These are phyloP conservation scores for Aspergillus coremiiformis DNA, from an alignment of 495 filamentous ascomycete species.

Conservation along the genomic window DNA sequence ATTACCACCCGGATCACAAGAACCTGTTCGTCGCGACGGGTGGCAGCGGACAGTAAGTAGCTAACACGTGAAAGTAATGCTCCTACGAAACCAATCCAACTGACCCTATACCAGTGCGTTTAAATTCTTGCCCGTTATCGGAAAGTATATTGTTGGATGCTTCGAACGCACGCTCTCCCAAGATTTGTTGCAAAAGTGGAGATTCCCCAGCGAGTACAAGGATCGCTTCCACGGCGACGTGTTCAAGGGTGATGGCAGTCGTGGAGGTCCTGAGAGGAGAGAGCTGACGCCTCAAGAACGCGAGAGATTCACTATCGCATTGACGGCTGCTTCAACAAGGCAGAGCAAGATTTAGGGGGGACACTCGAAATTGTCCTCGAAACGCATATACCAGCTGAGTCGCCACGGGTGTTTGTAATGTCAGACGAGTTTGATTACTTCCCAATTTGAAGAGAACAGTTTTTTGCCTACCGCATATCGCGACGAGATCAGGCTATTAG, in stretches of 20 bases:
- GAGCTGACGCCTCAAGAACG: constrained; percentile 21
- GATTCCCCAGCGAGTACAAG: constrained; percentile 23
- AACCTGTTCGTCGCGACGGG: constrained; percentile 71
- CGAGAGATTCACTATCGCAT: constrained; percentile 12
- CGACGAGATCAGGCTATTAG: too few relatives aligned
- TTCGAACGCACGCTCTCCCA: constrained; percentile 27
- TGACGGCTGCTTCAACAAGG: constrained; percentile 10
- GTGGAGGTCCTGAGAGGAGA: constrained; percentile 25
- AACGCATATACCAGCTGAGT: not conserved
- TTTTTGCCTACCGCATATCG: too few relatives aligned
- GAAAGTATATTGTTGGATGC: constrained; percentile 35
- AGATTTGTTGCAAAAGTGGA: constrained; percentile 34
- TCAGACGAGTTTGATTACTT: not conserved
- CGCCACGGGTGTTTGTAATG: not conserved
- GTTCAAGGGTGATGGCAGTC: constrained; percentile 27
- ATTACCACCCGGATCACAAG: constrained; percentile 57
- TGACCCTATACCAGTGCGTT: constrained; percentile 24
- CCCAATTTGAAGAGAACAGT: too few relatives aligned
- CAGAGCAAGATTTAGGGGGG: constrained; percentile 22
- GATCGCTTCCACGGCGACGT: constrained; percentile 18
- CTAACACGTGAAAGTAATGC: not conserved
- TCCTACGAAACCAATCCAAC: not conserved
- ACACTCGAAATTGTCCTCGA: not conserved
- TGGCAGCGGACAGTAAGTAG: constrained; percentile 59
- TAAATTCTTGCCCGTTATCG: constrained; percentile 45